Evolutionary conservation across 2,329 filamentous ascomycete genomes (phyloP), one percentile per base, ranked within the genome.

Genomic region (Dendrostoma leiphaemia): DNA sequence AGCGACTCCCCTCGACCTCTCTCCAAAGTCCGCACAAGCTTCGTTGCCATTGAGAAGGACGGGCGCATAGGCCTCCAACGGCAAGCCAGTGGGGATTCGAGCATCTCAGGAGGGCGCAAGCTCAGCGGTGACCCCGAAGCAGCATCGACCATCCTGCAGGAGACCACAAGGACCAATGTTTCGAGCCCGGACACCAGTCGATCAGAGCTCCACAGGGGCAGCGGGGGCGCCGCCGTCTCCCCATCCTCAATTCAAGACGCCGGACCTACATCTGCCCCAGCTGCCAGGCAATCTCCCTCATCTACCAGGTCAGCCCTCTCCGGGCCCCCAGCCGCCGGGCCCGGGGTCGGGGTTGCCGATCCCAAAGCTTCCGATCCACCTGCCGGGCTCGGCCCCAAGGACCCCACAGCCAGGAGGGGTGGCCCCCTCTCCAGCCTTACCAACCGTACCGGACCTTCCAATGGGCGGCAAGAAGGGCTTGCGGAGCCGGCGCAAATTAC

Each of bases 21-120:
- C 37, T 90, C 88, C 59, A 90, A 88, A 70, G 84, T 91, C 40
- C 82, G 88, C 61, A 88, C 88, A 34, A 89, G 77, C 67, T 92
- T 92, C 67, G 81, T 92, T 49, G 82, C 87, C 17, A 80, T 92
- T 43, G 87, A 91, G 65, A 83, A 83, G 59, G 80, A 83, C 69
- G 81, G 82, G 51, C 74, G 78, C 41, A 72, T 84, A 61, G 81
- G 81, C 43, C 68, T 84, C 28, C 75, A 72, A 63, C 68, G 74
- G 55, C 71, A 76, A 38, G 66, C 65, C 23, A 78, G 75, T 59
- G 65, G 68, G 37, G 75, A 78, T 24, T 77, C 75, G 0, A 65
- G 64, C 37, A 65, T 69, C 6, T 70, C 68, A 7, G 65, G n/a
- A n/a, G n/a, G 66, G 17, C 65, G 70, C 29, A 71, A 70, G 50